These are phyloP conservation scores for Nannochloris sp. DNA, from an alignment of 139 green algal species.

Conservation along the genomic window DNA sequence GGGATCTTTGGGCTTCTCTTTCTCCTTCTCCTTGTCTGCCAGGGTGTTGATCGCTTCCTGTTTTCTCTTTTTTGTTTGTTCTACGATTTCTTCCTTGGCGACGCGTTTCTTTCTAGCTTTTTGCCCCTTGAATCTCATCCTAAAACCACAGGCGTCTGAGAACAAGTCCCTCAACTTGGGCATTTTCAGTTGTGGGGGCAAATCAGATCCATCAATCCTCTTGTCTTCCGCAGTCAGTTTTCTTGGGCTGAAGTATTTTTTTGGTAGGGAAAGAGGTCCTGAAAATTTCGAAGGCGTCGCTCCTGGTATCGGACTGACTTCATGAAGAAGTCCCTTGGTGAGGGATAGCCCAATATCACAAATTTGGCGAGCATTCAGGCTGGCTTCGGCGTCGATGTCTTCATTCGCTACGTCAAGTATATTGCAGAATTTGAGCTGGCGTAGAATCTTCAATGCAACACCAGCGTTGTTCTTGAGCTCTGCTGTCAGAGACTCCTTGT, in stretches of 20 bases:
- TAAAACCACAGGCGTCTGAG: not conserved
- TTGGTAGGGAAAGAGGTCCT: not conserved
- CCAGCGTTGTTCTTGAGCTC: not conserved
- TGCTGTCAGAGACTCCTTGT: not conserved
- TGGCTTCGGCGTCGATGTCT: slow-evolving; percentile 3
- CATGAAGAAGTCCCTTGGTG: slow-evolving; percentile 9
- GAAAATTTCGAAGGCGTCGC: slow-evolving; percentile 5
- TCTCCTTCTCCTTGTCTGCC: not conserved
- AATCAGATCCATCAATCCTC: slow-evolving; percentile 9
- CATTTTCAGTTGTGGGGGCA: not conserved
- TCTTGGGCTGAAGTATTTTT: not conserved
- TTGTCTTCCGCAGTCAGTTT: not conserved
- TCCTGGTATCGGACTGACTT: slow-evolving; percentile 5
- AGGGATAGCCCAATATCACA: slow-evolving; percentile 38
- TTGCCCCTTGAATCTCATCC: not conserved
- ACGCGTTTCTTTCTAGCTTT: not conserved
- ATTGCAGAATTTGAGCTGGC: slow-evolving; percentile 13
- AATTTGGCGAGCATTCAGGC: slow-evolving; percentile 19
- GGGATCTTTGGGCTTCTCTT: not conserved
- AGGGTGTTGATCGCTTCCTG: not conserved
- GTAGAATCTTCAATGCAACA: slow-evolving; percentile 3
- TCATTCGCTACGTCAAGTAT: slow-evolving; percentile 9
- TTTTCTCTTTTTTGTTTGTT: slow-evolving; percentile 2
- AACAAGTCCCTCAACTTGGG: not conserved
- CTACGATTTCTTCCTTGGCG: not conserved